Conservation (phyloP, 208 protist species). For the Trypanosoma scelopori region DNA sequence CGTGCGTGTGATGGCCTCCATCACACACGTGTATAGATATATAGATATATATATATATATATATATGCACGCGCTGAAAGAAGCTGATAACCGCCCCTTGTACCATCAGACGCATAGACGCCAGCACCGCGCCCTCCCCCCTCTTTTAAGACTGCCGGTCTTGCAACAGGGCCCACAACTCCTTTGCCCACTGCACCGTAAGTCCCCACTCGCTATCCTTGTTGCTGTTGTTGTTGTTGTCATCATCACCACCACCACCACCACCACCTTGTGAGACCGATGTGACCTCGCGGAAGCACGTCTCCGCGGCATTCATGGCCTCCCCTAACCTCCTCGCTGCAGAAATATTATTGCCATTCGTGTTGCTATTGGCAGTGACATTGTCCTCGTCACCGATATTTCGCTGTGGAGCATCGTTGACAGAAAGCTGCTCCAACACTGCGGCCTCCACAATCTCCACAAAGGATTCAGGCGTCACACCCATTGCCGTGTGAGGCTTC, state of each 20-base stretch:
- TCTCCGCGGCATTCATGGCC: constrained; percentile 19
- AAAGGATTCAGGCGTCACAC: constrained; percentile 14
- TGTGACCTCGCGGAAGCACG: constrained; percentile 18
- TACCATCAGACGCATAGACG: too few relatives aligned
- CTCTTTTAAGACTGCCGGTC: not conserved
- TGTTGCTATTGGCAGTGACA: not conserved
- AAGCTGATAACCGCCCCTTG: too few relatives aligned
- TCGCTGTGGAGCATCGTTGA: too few relatives aligned
- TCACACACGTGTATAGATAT: too few relatives aligned
- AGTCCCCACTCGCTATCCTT: constrained; percentile 3
- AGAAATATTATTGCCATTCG: not conserved
- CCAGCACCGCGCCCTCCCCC: not conserved
- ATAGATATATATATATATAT: too few relatives aligned
- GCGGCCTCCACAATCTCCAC: constrained; percentile 24
- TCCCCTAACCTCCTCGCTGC: constrained; percentile 11
- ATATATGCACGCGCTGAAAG: too few relatives aligned
- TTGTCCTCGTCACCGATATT: not conserved
- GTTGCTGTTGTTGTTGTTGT: too few relatives aligned
- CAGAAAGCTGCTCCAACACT: constrained; percentile 14
- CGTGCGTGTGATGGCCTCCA: too few relatives aligned
- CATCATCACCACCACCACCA: too few relatives aligned
- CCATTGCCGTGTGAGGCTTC: constrained; percentile 21
- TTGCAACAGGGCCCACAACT: constrained; percentile 14
- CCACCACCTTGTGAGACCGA: too few relatives aligned
- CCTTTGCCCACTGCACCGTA: constrained; percentile 14